Percentiles rank a stretch among this genome's conserved stretches.
These are phyloP conservation scores for Microstroma glucosiphilum DNA, from an alignment of 1,284 basidiomycete genomes.

Conservation along the genomic window DNA sequence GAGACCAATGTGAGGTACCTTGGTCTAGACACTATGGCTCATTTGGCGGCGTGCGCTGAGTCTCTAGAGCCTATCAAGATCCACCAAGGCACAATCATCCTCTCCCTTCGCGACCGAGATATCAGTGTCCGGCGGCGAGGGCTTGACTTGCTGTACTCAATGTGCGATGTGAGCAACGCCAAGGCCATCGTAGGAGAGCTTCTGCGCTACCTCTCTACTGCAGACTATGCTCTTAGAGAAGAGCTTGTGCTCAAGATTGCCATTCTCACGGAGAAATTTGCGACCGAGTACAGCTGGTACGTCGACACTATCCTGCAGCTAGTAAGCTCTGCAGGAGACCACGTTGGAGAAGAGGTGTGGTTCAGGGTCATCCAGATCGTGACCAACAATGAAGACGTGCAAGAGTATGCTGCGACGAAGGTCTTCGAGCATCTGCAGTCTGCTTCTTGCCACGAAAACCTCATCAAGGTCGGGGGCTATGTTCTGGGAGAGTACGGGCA, in stretches of 20 bases:
- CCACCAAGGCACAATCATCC: constrained; percentile 90
- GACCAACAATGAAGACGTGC: constrained; percentile 91
- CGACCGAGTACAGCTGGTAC: constrained; percentile 61
- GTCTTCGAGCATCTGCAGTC: constrained; percentile 82
- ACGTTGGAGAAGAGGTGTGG: constrained; percentile 98
- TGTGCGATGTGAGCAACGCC: constrained; percentile 95
- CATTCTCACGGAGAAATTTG: constrained; percentile 94
- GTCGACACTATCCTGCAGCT: constrained; percentile 64
- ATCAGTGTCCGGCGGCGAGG: constrained; percentile 91
- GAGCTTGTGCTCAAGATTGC: constrained; percentile 99
- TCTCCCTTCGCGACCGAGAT: constrained; percentile 90
- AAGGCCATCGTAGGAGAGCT: constrained; percentile 91
- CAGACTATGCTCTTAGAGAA: constrained; percentile 90
- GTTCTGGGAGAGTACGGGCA: constrained; percentile 91
- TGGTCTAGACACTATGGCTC: constrained; percentile 95
- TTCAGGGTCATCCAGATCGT: constrained; percentile 97
- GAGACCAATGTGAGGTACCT: constrained; percentile 98
- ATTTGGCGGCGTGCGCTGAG: constrained; percentile 79
- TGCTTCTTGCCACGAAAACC: constrained; percentile 87
- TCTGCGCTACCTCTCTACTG: constrained; percentile 81
- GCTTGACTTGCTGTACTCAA: constrained; percentile 91
- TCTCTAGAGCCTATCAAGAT: constrained; percentile 86
- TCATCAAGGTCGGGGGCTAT: constrained; percentile 95
- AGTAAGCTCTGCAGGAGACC: constrained; percentile 92
- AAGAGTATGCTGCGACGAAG: constrained; percentile 83